phyloP scores from a whole-genome alignment of 78 protist species.

The Dictyostelium brefeldianum region DNA sequence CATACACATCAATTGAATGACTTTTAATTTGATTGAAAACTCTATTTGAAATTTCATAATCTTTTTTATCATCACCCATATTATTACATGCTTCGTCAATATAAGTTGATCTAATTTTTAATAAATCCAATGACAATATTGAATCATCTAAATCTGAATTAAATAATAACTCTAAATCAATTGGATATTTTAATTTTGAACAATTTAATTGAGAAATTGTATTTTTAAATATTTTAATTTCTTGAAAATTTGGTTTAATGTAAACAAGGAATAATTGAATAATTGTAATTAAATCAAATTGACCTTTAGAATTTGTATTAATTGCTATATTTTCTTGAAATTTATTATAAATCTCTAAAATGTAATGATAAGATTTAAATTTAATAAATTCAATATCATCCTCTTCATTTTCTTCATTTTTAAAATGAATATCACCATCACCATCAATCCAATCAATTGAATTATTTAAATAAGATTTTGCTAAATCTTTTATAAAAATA shows the following conservation, averaged over 20 bases:
- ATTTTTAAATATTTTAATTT: neutral
- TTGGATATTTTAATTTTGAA: neutral
- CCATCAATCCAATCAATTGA: neutral
- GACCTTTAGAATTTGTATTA: neutral
- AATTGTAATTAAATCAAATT: neutral
- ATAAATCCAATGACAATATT: neutral
- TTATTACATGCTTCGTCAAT: conserved; percentile 9
- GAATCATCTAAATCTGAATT: neutral
- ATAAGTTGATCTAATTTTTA: neutral
- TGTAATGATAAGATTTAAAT: neutral
- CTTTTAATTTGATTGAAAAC: neutral
- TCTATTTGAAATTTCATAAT: neutral
- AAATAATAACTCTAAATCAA: neutral
- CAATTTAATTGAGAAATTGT: neutral
- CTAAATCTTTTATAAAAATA: neutral
- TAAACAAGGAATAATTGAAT: conserved; percentile 7
- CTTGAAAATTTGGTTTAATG: neutral
- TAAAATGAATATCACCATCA: neutral
- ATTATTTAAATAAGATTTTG: neutral
- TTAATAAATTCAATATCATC: neutral
- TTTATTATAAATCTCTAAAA: neutral
- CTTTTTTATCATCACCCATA: neutral
- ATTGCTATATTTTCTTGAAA: neutral
- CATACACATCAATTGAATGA: neutral
- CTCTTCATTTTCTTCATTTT: neutral